phyloP scores from a whole-genome alignment of 345 rosid species.

The Acer yangbiense region DNA sequence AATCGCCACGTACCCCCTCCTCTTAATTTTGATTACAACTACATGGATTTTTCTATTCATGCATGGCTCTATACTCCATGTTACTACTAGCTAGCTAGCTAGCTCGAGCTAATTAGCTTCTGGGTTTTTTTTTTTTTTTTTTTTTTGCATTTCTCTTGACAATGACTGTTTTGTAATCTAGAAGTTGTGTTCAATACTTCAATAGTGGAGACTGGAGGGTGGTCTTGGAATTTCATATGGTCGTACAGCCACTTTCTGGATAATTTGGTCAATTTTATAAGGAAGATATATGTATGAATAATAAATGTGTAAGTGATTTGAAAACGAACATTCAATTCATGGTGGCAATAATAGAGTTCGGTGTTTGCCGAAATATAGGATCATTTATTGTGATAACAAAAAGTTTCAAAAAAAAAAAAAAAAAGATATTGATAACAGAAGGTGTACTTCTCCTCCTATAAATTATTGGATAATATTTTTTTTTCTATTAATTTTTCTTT shows the following conservation, averaged over 20 bases:
- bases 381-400: conserved; percentile 33
- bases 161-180: not conserved
- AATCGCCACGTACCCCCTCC: conserved; percentile 45
- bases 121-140: too few species aligned
- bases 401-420: too few species aligned
- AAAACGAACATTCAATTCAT: conserved; percentile 32
- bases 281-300: not conserved
- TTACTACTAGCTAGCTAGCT: not conserved
- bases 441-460: too few species aligned
- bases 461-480: not conserved
- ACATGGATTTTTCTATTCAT: not conserved
- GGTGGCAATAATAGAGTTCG: conserved; percentile 44
- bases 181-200: not conserved
- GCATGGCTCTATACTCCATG: conserved; percentile 24
- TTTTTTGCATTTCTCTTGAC: too few species aligned
- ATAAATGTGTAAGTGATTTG: not conserved
- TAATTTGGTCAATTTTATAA: not conserved
- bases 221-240: not conserved
- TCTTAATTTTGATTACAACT: not conserved
- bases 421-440: too few species aligned
- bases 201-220: not conserved
- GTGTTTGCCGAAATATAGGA: conserved; percentile 45
- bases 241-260: conserved; percentile 6
- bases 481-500: not conserved
- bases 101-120: not conserved